Conservation (phyloP, 2,329 filamentous ascomycete species). For the Canariomyces notabilis region DNA sequence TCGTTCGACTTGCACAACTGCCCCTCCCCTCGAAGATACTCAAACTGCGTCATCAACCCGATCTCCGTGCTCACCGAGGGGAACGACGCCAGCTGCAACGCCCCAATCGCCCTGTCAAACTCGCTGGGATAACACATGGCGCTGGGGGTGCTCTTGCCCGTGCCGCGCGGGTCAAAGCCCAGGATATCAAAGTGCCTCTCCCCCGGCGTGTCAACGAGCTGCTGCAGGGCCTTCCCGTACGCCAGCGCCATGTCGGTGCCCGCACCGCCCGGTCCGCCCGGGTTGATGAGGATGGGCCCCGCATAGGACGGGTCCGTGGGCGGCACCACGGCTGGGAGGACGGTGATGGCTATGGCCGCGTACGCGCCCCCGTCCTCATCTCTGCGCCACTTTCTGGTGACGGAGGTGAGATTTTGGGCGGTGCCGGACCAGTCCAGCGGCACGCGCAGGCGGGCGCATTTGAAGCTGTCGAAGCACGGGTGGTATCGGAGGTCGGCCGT, state of each 20-base stretch:
- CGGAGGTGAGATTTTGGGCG: constrained; percentile 30
- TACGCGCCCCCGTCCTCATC: constrained; percentile 25
- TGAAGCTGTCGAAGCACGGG: constrained; percentile 21
- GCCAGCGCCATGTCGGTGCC: constrained; percentile 31
- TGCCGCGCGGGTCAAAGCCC: constrained; percentile 43
- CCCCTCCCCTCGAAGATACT: no score
- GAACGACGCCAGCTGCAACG: neutral
- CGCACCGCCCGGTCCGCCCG: constrained; percentile 41
- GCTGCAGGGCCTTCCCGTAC: constrained; percentile 29
- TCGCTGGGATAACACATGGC: constrained; percentile 32
- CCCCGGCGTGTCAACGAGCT: constrained; percentile 28
- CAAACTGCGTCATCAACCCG: constrained; percentile 3
- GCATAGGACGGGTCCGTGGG: constrained; percentile 31
- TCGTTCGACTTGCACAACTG: no score
- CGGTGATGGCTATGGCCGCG: constrained; percentile 34
- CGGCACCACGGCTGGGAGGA: constrained; percentile 29
- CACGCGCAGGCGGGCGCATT: constrained; percentile 40
- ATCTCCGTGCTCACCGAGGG: neutral
- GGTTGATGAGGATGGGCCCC: constrained; percentile 40
- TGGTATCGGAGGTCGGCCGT: constrained; percentile 13
- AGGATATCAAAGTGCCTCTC: constrained; percentile 37
- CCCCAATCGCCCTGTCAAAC: neutral
- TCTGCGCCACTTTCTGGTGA: no score
- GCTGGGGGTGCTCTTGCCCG: constrained; percentile 34
- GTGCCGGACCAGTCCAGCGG: constrained; percentile 36